phyloP scores from a whole-genome alignment of 345 rosid species.

The Pelargonium nanum region DNA sequence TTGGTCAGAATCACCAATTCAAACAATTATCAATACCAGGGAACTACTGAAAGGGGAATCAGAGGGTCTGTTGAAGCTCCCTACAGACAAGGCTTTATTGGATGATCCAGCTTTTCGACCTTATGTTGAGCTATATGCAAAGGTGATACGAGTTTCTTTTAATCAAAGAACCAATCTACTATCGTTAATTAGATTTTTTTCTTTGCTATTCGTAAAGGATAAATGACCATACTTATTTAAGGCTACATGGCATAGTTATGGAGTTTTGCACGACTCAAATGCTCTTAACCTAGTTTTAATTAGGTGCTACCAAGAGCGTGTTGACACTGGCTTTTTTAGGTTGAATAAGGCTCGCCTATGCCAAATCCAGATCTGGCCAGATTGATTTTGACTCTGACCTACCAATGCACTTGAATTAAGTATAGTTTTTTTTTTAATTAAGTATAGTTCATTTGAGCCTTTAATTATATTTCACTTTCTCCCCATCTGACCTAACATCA shows the following conservation, averaged over 20 bases:
- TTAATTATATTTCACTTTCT: too few relatives aligned
- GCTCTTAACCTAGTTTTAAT: background rate
- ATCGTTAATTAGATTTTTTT: too few relatives aligned
- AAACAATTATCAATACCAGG: slow-evolving; percentile 20
- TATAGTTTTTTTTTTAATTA: background rate
- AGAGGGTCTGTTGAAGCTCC: slow-evolving; percentile 77
- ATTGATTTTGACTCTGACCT: background rate
- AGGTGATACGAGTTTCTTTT: slow-evolving; percentile 32
- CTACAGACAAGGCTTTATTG: slow-evolving; percentile 66
- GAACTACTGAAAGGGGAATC: slow-evolving; percentile 67
- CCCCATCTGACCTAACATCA: too few relatives aligned
- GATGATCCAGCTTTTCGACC: slow-evolving; percentile 58
- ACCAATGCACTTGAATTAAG: background rate
- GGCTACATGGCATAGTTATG: background rate
- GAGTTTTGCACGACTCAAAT: background rate
- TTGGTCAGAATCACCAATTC: background rate
- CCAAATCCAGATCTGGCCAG: too few relatives aligned
- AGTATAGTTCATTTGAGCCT: background rate
- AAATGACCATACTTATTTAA: background rate
- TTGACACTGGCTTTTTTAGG: background rate
- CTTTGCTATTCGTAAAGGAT: background rate
- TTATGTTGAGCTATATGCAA: slow-evolving; percentile 73
- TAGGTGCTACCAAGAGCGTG: background rate
- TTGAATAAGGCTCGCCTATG: background rate
- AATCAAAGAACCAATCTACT: too few relatives aligned